A percentile compares a stretch with the other conserved stretches of the same genome.
Evolutionary conservation across 192 early-diverging fungal genomes (phyloP).

Genomic region (Podochytrium sp.): DNA sequence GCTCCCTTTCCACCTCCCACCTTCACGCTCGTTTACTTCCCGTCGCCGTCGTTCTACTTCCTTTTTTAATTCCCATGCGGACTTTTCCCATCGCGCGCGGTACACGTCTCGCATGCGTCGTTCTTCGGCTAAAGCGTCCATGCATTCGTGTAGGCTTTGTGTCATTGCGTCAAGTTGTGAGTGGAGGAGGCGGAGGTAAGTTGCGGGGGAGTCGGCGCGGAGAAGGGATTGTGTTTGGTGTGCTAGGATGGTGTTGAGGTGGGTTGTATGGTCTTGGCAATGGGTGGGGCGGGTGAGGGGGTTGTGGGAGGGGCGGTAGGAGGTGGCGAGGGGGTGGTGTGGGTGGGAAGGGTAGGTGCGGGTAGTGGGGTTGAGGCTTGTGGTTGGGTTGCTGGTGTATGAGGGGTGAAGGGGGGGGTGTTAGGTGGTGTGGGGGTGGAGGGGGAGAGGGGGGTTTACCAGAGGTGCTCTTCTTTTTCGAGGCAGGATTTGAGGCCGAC

Average conservation of each 20-base stretch:
- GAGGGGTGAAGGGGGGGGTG: not conserved
- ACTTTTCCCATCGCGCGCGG: conserved; percentile 24
- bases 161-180: conserved; percentile 37
- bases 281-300: conserved; percentile 24
- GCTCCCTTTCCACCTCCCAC: not conserved
- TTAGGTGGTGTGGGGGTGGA: not conserved
- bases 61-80: conserved; percentile 10
- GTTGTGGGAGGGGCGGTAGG: conserved; percentile 23
- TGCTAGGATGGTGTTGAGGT: conserved; percentile 28
- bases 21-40: conserved; percentile 2
- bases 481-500: conserved; percentile 26
- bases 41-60: not conserved
- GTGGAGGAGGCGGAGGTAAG: conserved; percentile 38
- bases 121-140: conserved; percentile 43
- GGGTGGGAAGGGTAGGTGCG: not conserved
- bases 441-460: not conserved
- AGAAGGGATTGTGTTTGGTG: conserved; percentile 42
- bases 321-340: not conserved
- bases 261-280: conserved; percentile 20
- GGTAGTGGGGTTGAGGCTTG: not conserved
- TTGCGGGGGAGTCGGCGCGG: conserved; percentile 14
- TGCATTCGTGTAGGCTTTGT: conserved; percentile 33
- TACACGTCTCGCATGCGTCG: conserved; percentile 27
- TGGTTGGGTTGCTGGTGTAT: not conserved
- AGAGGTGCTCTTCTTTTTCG: conserved; percentile 24